Base-by-base conservation (phyloP, 805 yeast species). In the Starmerella gropengiesseri region DNA sequence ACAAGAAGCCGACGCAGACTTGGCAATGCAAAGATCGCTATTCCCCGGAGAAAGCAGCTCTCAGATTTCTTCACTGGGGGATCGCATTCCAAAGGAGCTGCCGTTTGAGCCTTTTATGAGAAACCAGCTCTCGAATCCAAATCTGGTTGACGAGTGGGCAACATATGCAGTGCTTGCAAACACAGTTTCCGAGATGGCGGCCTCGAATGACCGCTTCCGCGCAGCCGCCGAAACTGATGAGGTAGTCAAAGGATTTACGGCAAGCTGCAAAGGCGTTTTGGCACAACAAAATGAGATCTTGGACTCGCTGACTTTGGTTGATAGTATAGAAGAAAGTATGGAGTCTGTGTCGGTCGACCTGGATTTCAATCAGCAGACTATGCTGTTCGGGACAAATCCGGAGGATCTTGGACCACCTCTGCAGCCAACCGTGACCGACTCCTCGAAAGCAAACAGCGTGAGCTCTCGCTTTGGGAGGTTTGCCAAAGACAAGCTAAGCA, bases 71-170 rank as follows among this genome's bases (percentile, higher is more conserved):
- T 29, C 37, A 9, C 26, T 31, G 11, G 45, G 47, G 2, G 58
- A 49, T 25, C 43, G 59, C 4, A 53, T 45, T 1, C 44, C 54
- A 4, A 53, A 55, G 30, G 53, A 52, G 39, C 48, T 46, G 5
- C 55, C 56, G 5, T 37, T 50, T 16, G 37, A 37, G 18, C 44
- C 53, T 13, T 54, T 50, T 30, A 55, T 59, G 58, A 53, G 58
- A 17, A 50, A 53, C 38, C 47, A 49, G 27, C 49, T 56, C n/a
- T 52, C 57, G 22, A 55, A 56, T 44, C 68, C 68, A 3, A 60
- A 55, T 40, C 47, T 64, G 43, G 55, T 64, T 29, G 68, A 64
- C 40, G 50, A 52, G 37, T 56, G 56, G 39, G 63, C 58, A 17
- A 43, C 47, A 12, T 51, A 52, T 27, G 56, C 65, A 6, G 47